Evolutionary conservation across 768 basidiomycete genomes (phyloP).

Genomic region (Agaricus blazei): DNA sequence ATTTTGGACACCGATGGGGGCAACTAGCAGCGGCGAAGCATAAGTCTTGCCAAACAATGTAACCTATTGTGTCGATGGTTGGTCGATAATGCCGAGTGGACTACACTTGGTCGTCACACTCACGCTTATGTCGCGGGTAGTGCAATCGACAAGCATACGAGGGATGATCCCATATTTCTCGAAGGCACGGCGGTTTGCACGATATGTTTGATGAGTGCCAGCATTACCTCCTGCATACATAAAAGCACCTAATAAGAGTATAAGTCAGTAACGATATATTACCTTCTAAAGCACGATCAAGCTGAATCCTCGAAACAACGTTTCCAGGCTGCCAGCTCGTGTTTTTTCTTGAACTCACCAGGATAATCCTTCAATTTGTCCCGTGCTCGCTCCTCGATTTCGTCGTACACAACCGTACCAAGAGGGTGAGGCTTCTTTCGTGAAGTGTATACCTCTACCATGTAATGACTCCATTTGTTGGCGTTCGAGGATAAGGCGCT

Average conservation of each 20-base stretch:
- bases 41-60: conserved; percentile 67
- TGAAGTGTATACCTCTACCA: conserved; percentile 32
- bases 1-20: conserved; percentile 76
- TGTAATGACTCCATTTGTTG: conserved; percentile 35
- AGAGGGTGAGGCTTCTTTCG: conserved; percentile 39
- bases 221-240: conserved; percentile 77
- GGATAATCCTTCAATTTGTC: conserved; percentile 55
- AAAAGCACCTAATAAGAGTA: conserved; percentile 45
- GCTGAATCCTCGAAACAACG: neutral
- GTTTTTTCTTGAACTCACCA: conserved; percentile 28
- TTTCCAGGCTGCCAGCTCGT: neutral
- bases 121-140: conserved; percentile 56
- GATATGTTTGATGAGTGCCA: conserved; percentile 63
- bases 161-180: conserved; percentile 74
- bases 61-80: conserved; percentile 35
- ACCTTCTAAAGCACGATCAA: neutral
- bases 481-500: neutral
- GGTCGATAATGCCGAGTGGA: neutral
- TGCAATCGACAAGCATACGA: conserved; percentile 65
- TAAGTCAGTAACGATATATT: neutral
- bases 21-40: conserved; percentile 57
- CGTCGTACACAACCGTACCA: conserved; percentile 56
- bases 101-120: conserved; percentile 6
- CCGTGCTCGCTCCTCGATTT: conserved; percentile 63
- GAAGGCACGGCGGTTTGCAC: conserved; percentile 59